Evolutionary conservation across 2,329 filamentous ascomycete genomes (phyloP).

Genomic region (Alternaria panax): DNA sequence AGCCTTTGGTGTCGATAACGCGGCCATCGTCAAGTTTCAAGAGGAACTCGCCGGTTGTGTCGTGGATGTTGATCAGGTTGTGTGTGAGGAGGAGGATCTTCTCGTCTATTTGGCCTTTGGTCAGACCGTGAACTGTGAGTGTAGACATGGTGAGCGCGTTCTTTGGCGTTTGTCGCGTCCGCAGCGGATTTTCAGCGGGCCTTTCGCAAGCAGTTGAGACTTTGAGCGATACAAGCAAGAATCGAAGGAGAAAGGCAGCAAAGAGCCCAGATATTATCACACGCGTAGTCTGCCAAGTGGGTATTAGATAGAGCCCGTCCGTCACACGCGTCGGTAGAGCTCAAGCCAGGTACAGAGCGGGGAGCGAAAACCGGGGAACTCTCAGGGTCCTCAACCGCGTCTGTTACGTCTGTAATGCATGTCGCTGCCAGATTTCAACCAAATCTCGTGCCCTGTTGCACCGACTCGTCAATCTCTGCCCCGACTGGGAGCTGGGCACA

Average conservation of each 20-base stretch:
- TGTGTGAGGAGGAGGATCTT: slow-evolving; percentile 72
- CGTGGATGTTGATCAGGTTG: slow-evolving; percentile 79
- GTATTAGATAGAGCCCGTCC: slow-evolving; percentile 7
- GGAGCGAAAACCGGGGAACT: slow-evolving; percentile 19
- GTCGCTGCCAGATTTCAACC: slow-evolving; percentile 26
- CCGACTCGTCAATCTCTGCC: slow-evolving; percentile 31
- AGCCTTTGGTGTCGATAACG: slow-evolving; percentile 84
- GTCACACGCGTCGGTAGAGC: slow-evolving; percentile 13
- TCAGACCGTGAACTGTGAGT: slow-evolving; percentile 51
- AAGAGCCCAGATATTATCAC: neutral
- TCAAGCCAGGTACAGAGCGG: slow-evolving; percentile 11
- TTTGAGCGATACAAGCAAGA: neutral
- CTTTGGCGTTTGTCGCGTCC: neutral
- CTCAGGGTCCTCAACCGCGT: slow-evolving; percentile 13
- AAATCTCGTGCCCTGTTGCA: slow-evolving; percentile 31
- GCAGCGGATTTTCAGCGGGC: neutral
- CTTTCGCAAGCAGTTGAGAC: neutral
- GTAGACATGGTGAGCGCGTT: slow-evolving; percentile 47
- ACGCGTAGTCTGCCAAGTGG: slow-evolving; percentile 10
- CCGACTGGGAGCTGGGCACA: slow-evolving; percentile 26
- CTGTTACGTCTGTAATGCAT: slow-evolving; percentile 1
- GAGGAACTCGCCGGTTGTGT: slow-evolving; percentile 76
- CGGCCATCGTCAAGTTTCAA: slow-evolving; percentile 74
- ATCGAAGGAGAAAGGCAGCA: neutral
- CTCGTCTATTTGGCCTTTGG: slow-evolving; percentile 56